These are phyloP conservation scores for Thelonectria discophora DNA, from an alignment of 2,329 filamentous ascomycete genomes.

Conservation along the genomic window DNA sequence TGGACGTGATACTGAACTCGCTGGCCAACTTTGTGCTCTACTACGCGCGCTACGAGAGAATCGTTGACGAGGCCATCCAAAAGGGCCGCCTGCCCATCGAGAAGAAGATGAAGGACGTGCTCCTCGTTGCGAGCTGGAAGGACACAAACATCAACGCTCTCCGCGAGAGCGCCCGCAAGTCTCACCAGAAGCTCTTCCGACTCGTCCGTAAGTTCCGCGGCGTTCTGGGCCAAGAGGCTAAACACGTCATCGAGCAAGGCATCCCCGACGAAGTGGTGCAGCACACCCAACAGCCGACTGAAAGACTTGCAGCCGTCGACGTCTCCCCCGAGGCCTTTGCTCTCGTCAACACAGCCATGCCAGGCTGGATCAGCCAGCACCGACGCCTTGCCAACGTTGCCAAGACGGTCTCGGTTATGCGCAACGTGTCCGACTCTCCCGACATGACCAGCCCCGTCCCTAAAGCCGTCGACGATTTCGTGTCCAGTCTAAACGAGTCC, in stretches of 20 bases:
- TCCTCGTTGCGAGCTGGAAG: constrained; percentile 95
- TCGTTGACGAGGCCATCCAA: constrained; percentile 70
- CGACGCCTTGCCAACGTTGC: constrained; percentile 75
- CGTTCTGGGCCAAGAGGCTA: constrained; percentile 79
- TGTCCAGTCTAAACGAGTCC: constrained; percentile 72
- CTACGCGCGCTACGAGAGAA: constrained; percentile 74
- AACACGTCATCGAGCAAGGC: constrained; percentile 67
- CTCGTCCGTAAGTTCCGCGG: constrained; percentile 89
- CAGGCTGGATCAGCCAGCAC: constrained; percentile 57
- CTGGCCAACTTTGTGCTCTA: constrained; percentile 81
- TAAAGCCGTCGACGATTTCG: constrained; percentile 71
- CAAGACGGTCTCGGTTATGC: constrained; percentile 79
- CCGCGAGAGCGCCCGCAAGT: constrained; percentile 86
- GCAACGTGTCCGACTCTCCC: constrained; percentile 64
- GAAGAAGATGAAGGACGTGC: constrained; percentile 91
- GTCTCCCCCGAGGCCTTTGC: constrained; percentile 31
- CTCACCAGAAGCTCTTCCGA: constrained; percentile 91
- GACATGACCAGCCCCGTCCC: constrained; percentile 64
- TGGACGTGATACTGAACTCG: constrained; percentile 69
- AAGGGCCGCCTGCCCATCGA: constrained; percentile 80
- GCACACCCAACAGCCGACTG: constrained; percentile 9
- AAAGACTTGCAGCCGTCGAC: constrained; percentile 9
- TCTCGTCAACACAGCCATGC: constrained; percentile 41
- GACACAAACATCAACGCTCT: constrained; percentile 94
- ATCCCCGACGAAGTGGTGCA: constrained; percentile 60